Conservation (phyloP, 2,329 filamentous ascomycete species). For the Ceratocystis papillata region DNA sequence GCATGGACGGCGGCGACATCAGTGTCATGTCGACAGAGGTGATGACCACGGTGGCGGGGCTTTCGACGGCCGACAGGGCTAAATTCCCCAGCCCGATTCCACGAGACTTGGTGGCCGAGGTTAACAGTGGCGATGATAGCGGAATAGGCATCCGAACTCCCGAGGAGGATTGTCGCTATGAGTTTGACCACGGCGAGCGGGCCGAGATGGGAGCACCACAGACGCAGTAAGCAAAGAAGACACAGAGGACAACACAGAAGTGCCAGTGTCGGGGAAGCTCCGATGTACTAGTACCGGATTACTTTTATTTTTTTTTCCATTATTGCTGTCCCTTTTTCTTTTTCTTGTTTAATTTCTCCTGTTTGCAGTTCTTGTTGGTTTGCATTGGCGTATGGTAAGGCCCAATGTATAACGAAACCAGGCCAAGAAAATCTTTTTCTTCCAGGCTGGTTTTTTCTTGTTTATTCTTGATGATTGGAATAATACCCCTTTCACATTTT, state of each 20-base stretch:
- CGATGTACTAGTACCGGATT: background rate
- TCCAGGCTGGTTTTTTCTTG: slow-evolving; percentile 10
- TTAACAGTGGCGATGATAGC: slow-evolving; percentile 52
- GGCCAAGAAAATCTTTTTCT: too few relatives aligned
- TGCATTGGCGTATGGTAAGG: slow-evolving; percentile 9
- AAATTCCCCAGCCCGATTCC: slow-evolving; percentile 37
- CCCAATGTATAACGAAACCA: background rate
- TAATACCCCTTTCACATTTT: background rate
- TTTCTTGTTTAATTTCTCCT: background rate
- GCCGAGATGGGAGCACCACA: slow-evolving; percentile 23
- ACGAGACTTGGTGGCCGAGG: slow-evolving; percentile 16
- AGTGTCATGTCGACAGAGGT: slow-evolving; percentile 13
- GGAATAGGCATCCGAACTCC: slow-evolving; percentile 61
- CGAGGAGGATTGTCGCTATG: slow-evolving; percentile 47
- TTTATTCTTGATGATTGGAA: slow-evolving; percentile 6
- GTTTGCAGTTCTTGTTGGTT: background rate
- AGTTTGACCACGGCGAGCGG: slow-evolving; percentile 23
- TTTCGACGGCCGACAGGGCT: slow-evolving; percentile 29
- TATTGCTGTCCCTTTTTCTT: background rate
- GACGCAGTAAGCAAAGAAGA: slow-evolving; percentile 11
- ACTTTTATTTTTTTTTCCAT: slow-evolving; percentile 9
- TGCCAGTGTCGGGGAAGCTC: background rate
- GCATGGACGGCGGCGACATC: slow-evolving; percentile 29
- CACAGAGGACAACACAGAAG: background rate
- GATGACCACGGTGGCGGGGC: background rate